phyloP scores from a whole-genome alignment of 441 rosid species.

The Mallotus japonicus region DNA sequence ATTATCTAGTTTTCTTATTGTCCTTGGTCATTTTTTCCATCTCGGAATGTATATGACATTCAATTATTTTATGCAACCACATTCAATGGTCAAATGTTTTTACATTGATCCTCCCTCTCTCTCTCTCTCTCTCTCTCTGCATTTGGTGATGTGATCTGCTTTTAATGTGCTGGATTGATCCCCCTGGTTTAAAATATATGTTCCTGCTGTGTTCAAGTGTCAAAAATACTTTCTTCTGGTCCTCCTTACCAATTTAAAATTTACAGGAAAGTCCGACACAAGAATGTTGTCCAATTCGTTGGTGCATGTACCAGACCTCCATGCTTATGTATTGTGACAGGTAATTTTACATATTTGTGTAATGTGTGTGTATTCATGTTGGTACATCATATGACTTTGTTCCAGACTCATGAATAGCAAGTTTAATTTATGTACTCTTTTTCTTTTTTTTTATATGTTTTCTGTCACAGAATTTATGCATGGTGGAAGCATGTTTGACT shows the following conservation, averaged over 20 bases:
- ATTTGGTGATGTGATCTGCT: neutral
- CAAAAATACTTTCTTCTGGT: slow-evolving; percentile 18
- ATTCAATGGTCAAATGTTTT: neutral
- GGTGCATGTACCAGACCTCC: slow-evolving; percentile 75
- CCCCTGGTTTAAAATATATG: neutral
- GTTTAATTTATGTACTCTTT: slow-evolving; percentile 4
- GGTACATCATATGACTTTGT: neutral
- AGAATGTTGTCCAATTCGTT: slow-evolving; percentile 58
- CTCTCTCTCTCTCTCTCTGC: neutral
- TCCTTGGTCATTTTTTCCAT: too few species aligned
- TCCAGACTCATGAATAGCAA: slow-evolving; percentile 7
- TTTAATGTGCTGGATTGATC: neutral
- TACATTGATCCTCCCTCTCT: neutral
- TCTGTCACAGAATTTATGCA: slow-evolving; percentile 54
- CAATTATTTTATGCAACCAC: neutral
- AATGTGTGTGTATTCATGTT: neutral
- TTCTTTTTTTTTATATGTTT: slow-evolving; percentile 13
- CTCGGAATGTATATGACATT: neutral
- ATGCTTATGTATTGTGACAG: slow-evolving; percentile 60
- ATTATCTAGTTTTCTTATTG: neutral
- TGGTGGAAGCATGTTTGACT: slow-evolving; percentile 70
- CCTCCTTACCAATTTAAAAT: slow-evolving; percentile 15
- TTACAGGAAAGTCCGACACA: slow-evolving; percentile 64
- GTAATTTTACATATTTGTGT: slow-evolving; percentile 27
- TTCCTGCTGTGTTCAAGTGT: slow-evolving; percentile 6